Evolutionary conservation across 2,329 filamentous ascomycete species (phyloP).

Genomic region (Aspergillus quadricinctus): DNA sequence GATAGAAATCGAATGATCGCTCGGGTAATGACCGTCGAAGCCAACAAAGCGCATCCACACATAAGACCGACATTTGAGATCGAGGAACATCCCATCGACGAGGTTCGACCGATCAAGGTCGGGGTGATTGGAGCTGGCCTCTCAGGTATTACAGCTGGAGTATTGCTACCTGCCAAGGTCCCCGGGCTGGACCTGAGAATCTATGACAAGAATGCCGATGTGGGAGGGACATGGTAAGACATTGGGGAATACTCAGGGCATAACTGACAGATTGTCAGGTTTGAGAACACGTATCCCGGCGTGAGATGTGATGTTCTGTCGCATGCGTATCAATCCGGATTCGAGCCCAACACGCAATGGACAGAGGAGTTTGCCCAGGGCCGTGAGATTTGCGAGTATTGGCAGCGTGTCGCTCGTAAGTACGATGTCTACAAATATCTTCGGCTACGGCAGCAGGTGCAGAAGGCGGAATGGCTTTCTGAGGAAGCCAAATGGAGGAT

Average conservation of each 20-base stretch:
- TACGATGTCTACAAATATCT: conserved; percentile 60
- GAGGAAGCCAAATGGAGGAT: conserved; percentile 53
- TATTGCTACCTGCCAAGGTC: conserved; percentile 64
- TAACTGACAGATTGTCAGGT: conserved; percentile 20
- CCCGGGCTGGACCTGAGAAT: conserved; percentile 63
- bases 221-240: conserved; percentile 47
- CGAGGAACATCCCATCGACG: conserved; percentile 46
- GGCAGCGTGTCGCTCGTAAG: conserved; percentile 59
- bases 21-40: conserved; percentile 5
- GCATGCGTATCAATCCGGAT: conserved; percentile 66
- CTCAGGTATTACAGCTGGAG: conserved; percentile 59
- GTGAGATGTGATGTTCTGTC: conserved; percentile 66
- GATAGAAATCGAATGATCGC: background rate
- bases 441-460: conserved; percentile 53
- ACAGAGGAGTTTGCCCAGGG: conserved; percentile 64
- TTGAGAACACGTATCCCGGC: conserved; percentile 56
- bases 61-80: conserved; percentile 27
- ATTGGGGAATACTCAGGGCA: background rate
- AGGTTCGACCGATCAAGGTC: conserved; percentile 49
- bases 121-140: conserved; percentile 63
- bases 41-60: conserved; percentile 1
- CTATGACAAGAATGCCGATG: conserved; percentile 64
- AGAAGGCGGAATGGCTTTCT: conserved; percentile 54
- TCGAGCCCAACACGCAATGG: conserved; percentile 66
- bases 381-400: conserved; percentile 63